Conservation (phyloP, 2,329 filamentous ascomycete genomes). For the Pseudocercospora musae region DNA sequence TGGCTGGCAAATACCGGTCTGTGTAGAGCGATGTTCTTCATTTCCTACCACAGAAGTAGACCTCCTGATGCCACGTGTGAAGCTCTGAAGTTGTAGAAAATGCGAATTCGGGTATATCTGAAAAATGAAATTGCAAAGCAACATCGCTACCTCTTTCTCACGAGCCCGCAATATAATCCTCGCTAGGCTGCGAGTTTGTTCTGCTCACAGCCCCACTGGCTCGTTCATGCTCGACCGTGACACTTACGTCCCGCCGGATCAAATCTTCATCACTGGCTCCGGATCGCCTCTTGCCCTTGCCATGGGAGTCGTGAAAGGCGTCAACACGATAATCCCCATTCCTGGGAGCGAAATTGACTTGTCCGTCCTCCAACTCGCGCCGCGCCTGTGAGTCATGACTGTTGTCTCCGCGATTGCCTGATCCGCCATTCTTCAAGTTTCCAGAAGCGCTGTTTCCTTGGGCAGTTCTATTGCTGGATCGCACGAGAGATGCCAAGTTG, state of each 20-base stretch:
- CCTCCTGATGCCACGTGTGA: too few species aligned
- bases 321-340: slow-evolving; percentile 20
- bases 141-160: background rate
- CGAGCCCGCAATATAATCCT: background rate
- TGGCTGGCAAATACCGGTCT: background rate
- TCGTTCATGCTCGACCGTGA: slow-evolving; percentile 22
- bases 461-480: slow-evolving; percentile 10
- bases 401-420: background rate
- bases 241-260: slow-evolving; percentile 24
- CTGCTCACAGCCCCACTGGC: background rate
- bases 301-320: slow-evolving; percentile 17
- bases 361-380: slow-evolving; percentile 9
- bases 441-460: slow-evolving; percentile 4
- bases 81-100: background rate
- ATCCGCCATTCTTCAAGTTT: background rate
- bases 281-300: slow-evolving; percentile 16
- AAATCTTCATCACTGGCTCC: slow-evolving; percentile 24
- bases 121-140: background rate
- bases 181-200: background rate
- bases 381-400: slow-evolving; percentile 3
- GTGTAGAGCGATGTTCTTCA: background rate
- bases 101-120: background rate
- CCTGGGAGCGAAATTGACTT: slow-evolving; percentile 14
- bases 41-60: too few species aligned
- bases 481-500: slow-evolving; percentile 18